Evolutionary conservation across 1,284 basidiomycete genomes (phyloP).

Genomic region (Fomitopsis betulina): DNA sequence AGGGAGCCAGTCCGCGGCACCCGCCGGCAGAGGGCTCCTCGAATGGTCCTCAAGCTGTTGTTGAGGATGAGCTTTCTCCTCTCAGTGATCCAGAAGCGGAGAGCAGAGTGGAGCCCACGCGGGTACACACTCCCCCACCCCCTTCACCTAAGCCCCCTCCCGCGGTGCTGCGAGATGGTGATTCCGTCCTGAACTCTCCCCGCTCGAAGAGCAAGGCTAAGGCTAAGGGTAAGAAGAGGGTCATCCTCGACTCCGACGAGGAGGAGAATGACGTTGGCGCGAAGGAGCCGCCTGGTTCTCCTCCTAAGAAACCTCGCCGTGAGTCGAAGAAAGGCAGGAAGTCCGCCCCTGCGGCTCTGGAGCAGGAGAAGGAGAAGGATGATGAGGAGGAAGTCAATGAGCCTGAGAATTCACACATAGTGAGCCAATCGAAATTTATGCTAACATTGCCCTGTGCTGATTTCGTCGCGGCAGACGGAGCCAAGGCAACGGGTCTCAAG

Average conservation of each 20-base stretch:
- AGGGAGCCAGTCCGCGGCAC: not conserved
- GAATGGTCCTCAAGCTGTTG: not conserved
- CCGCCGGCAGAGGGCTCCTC: constrained; percentile 8
- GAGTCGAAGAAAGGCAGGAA: constrained; percentile 3
- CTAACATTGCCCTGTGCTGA: not conserved
- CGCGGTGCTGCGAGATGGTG: not conserved
- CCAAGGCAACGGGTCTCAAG: not conserved
- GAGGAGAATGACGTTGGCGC: constrained; percentile 15
- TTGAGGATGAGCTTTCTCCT: not conserved
- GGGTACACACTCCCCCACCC: not conserved
- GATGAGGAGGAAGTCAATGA: constrained; percentile 5
- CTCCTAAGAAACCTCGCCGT: constrained; percentile 13
- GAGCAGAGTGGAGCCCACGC: not conserved
- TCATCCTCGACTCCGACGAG: constrained; percentile 23
- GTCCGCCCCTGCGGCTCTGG: constrained; percentile 6
- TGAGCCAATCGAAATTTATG: not conserved
- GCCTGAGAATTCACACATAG: constrained; percentile 10
- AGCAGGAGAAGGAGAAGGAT: constrained; percentile 3
- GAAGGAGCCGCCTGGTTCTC: not conserved
- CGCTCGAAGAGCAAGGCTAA: constrained; percentile 16
- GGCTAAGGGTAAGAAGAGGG: constrained; percentile 23
- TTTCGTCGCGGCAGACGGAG: not conserved
- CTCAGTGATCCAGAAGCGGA: not conserved
- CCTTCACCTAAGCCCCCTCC: not conserved
- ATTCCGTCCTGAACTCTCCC: not conserved